Conservation (phyloP, 805 yeast species). For the Ogataea nakhonphanomensis region DNA sequence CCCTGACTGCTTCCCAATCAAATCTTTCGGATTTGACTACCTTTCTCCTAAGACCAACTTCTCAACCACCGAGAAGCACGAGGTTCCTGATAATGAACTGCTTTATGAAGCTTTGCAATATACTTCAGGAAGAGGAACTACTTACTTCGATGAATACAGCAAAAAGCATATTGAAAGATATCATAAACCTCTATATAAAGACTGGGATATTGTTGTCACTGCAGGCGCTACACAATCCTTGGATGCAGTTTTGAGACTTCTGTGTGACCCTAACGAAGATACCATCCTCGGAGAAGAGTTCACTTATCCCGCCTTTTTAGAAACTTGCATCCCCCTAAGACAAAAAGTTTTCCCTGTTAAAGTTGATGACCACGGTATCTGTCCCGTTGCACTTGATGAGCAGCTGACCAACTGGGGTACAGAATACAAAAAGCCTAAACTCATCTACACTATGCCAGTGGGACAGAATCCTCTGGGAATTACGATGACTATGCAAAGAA, state of each 20-base stretch:
- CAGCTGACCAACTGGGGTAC: slow-evolving; percentile 66
- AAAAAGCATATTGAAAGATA: slow-evolving; percentile 40
- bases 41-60: slow-evolving; percentile 44
- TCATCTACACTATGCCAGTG: slow-evolving; percentile 68
- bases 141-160: slow-evolving; percentile 39
- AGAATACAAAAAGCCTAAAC: slow-evolving; percentile 45
- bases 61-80: slow-evolving; percentile 23
- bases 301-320: slow-evolving; percentile 81
- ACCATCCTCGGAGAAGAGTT: slow-evolving; percentile 78
- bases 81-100: slow-evolving; percentile 21
- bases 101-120: slow-evolving; percentile 51
- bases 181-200: slow-evolving; percentile 43
- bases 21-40: slow-evolving; percentile 27
- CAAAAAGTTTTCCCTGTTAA: slow-evolving; percentile 65
- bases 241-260: slow-evolving; percentile 78
- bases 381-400: slow-evolving; percentile 64
- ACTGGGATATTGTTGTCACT: slow-evolving; percentile 71
- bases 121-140: slow-evolving; percentile 46
- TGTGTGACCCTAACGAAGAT: slow-evolving; percentile 70
- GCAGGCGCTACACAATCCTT: slow-evolving; percentile 90
- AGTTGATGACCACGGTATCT: slow-evolving; percentile 75
- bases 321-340: slow-evolving; percentile 74
- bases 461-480: slow-evolving; percentile 89
- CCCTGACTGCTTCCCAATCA: slow-evolving; percentile 48
- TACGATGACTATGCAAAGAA: slow-evolving; percentile 54